Evolutionary conservation across 805 yeast species (phyloP).

Genomic region (Wickerhamiella musiphila): DNA sequence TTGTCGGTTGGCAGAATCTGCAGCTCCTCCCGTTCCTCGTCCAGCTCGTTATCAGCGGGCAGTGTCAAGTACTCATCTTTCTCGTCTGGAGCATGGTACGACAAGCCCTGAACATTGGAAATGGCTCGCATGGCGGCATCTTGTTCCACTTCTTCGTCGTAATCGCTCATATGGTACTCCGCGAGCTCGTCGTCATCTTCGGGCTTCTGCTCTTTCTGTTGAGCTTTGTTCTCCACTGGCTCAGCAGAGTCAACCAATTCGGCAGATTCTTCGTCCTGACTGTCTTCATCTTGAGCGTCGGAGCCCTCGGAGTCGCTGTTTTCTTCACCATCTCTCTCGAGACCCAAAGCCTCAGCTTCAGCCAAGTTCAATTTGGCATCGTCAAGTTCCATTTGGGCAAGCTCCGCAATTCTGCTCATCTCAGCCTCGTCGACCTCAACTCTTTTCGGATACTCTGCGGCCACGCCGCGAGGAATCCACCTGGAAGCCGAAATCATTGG

Average conservation of each 20-base stretch:
- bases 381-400: constrained; percentile 67
- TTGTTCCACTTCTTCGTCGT: constrained; percentile 28
- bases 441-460: constrained; percentile 80
- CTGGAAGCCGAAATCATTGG: constrained; percentile 56
- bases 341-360: constrained; percentile 24
- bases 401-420: constrained; percentile 70
- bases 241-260: constrained; percentile 3
- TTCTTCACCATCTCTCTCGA: constrained; percentile 8
- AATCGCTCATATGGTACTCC: constrained; percentile 22
- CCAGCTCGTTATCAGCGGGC: constrained; percentile 36
- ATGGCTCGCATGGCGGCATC: constrained; percentile 36
- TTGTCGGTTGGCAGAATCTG: constrained; percentile 85
- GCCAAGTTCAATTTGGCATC: constrained; percentile 56
- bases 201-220: constrained; percentile 6
- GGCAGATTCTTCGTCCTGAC: constrained; percentile 10
- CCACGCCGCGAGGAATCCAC: constrained; percentile 95
- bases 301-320: constrained; percentile 5
- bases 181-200: constrained; percentile 65
- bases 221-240: constrained; percentile 7
- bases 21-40: constrained; percentile 67
- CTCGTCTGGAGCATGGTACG: constrained; percentile 26
- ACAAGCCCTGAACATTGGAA: constrained; percentile 27
- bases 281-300: constrained; percentile 13
- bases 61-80: constrained; percentile 43
- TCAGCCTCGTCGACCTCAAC: constrained; percentile 83